Conservation (phyloP, 1,139 yeast species). For the Yamadazyma mexicana region DNA sequence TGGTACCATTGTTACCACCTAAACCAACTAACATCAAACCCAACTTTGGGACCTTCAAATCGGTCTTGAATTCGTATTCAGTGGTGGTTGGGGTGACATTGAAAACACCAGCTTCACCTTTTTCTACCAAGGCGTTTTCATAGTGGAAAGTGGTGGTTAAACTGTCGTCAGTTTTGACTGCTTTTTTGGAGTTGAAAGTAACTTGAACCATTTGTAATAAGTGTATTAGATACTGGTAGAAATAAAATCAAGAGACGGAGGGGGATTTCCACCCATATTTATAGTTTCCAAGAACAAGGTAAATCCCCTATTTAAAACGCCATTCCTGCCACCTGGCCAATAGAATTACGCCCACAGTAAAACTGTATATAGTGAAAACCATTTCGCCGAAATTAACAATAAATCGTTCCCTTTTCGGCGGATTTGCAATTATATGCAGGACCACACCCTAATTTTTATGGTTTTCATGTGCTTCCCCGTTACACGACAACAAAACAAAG, state of each 20-base stretch:
- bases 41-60: conserved; percentile 77
- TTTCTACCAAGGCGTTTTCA: conserved; percentile 33
- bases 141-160: conserved; percentile 67
- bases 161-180: conserved; percentile 56
- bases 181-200: conserved; percentile 63
- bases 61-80: conserved; percentile 85
- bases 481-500: not conserved
- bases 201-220: conserved; percentile 24
- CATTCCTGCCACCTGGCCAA: not conserved
- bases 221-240: conserved; percentile 1
- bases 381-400: not conserved
- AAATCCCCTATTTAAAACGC: not conserved
- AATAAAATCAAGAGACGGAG: conserved; percentile 1
- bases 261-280: conserved; percentile 8
- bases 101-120: conserved; percentile 55
- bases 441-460: not conserved
- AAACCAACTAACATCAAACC: conserved; percentile 91
- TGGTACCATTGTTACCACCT: conserved; percentile 97
- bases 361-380: not conserved
- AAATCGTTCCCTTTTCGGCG: not conserved
- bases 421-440: not conserved
- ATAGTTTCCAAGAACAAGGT: conserved; percentile 7
- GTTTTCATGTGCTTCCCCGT: not conserved
- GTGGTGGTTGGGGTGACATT: conserved; percentile 69
- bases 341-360: not conserved